Conservation (phyloP, 192 early-diverging fungal genomes). For the Mortierella claussenii region DNA sequence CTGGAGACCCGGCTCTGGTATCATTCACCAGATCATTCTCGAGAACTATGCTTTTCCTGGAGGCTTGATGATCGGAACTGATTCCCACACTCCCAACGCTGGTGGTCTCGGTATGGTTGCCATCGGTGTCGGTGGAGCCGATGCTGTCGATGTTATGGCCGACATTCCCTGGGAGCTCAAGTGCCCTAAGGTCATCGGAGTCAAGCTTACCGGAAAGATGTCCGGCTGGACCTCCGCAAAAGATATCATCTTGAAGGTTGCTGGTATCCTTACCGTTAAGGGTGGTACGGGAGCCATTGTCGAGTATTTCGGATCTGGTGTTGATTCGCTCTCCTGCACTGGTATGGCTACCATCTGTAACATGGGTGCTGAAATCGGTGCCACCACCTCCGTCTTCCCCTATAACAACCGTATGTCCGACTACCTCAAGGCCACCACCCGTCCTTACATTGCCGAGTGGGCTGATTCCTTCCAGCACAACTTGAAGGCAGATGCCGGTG, state of each 20-base stretch:
- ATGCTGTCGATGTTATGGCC: constrained; percentile 99
- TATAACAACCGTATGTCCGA: constrained; percentile 92
- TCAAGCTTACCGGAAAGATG: constrained; percentile 88
- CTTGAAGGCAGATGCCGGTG: constrained; percentile 87
- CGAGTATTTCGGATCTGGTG: constrained; percentile 97
- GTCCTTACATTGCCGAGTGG: constrained; percentile 79
- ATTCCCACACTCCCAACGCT: constrained; percentile 98
- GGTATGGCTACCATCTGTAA: constrained; percentile 99
- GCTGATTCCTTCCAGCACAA: constrained; percentile 89
- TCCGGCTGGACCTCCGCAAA: constrained; percentile 95
- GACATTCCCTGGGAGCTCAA: constrained; percentile 99
- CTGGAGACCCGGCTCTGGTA: constrained; percentile 95
- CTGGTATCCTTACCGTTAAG: constrained; percentile 95
- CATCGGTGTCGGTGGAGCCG: constrained; percentile 97
- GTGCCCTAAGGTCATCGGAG: constrained; percentile 95
- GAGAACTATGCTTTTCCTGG: constrained; percentile 99
- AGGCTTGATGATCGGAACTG: constrained; percentile 96
- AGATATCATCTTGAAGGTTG: constrained; percentile 95
- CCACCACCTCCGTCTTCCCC: constrained; percentile 97
- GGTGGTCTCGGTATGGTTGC: constrained; percentile 97
- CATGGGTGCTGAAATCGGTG: constrained; percentile 99
- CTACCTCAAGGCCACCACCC: constrained; percentile 90
- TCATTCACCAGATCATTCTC: constrained; percentile 96
- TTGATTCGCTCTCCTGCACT: constrained; percentile 93
- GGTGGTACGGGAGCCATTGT: constrained; percentile 97